Evolutionary conservation across 2,329 filamentous ascomycete genomes (phyloP).

Genomic region (Penicillium brasilianum): DNA sequence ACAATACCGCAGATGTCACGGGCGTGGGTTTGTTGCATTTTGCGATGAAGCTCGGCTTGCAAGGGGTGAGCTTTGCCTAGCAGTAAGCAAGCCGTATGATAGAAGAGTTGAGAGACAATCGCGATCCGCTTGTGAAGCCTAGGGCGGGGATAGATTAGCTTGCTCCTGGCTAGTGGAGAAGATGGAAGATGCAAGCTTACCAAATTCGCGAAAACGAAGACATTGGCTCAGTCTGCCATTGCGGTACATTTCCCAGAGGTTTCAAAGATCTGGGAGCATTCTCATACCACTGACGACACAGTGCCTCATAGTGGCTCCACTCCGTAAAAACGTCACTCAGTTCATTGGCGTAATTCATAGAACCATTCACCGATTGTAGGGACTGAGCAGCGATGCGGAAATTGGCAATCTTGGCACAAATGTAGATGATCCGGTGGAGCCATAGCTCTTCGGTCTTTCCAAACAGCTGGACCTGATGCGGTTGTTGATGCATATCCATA

Average conservation of each 20-base stretch:
- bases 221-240: slow-evolving; percentile 68
- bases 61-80: slow-evolving; percentile 80
- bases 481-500: slow-evolving; percentile 70
- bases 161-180: neutral
- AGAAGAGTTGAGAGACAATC: slow-evolving; percentile 82
- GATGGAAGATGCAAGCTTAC: slow-evolving; percentile 53
- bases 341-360: slow-evolving; percentile 60
- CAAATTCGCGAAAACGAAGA: slow-evolving; percentile 87
- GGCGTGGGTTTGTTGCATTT: slow-evolving; percentile 73
- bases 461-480: slow-evolving; percentile 60
- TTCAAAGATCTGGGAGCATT: slow-evolving; percentile 84
- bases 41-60: slow-evolving; percentile 63
- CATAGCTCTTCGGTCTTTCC: slow-evolving; percentile 77
- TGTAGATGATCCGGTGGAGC: slow-evolving; percentile 87
- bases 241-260: slow-evolving; percentile 76
- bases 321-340: slow-evolving; percentile 70
- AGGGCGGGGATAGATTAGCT: neutral
- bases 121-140: slow-evolving; percentile 83
- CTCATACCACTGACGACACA: slow-evolving; percentile 82
- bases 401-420: slow-evolving; percentile 84
- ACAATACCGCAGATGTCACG: slow-evolving; percentile 88
- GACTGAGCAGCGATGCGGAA: slow-evolving; percentile 74
- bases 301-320: slow-evolving; percentile 78
- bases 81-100: slow-evolving; percentile 83
- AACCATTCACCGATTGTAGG: slow-evolving; percentile 64